A percentile compares a stretch with the other conserved stretches of the same genome.
Evolutionary conservation across 106 monocot genomes (phyloP).

Genomic region (Dioscorea zingiberensis): DNA sequence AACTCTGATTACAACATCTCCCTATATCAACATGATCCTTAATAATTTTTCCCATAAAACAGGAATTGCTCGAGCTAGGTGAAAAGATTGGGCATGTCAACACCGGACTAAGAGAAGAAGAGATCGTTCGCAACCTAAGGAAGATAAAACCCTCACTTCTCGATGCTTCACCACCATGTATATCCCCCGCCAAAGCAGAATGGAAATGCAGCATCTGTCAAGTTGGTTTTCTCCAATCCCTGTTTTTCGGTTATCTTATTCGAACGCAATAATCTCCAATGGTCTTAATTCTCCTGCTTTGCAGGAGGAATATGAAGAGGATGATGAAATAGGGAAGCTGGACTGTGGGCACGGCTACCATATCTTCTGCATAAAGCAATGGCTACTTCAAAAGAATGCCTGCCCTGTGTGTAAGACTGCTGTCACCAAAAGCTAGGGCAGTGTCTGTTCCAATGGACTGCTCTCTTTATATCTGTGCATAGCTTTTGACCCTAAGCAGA

Average conservation of each 20-base stretch:
- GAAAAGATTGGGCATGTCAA: slow-evolving; percentile 88
- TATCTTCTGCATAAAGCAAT: slow-evolving; percentile 76
- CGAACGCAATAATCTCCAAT: no score
- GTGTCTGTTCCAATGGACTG: neutral
- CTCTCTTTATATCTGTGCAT: no score
- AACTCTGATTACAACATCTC: neutral
- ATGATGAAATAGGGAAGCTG: slow-evolving; percentile 76
- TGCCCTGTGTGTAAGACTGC: slow-evolving; percentile 94
- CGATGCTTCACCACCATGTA: slow-evolving; percentile 19
- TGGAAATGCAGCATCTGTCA: slow-evolving; percentile 92
- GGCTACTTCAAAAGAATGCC: slow-evolving; percentile 85
- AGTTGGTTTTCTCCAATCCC: slow-evolving; percentile 26
- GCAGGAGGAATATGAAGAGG: slow-evolving; percentile 87
- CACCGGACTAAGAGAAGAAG: slow-evolving; percentile 93
- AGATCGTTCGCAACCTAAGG: slow-evolving; percentile 48
- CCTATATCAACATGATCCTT: neutral
- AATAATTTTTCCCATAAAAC: slow-evolving; percentile 1
- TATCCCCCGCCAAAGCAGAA: slow-evolving; percentile 47
- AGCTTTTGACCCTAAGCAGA: no score
- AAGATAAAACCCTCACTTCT: slow-evolving; percentile 52
- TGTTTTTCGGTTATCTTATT: no score
- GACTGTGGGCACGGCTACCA: slow-evolving; percentile 85
- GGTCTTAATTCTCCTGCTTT: neutral
- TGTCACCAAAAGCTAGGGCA: slow-evolving; percentile 33
- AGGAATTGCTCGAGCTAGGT: slow-evolving; percentile 93